phyloP scores from a whole-genome alignment of 1,139 yeast genomes.

The Pneumocystis jirovecii region DNA sequence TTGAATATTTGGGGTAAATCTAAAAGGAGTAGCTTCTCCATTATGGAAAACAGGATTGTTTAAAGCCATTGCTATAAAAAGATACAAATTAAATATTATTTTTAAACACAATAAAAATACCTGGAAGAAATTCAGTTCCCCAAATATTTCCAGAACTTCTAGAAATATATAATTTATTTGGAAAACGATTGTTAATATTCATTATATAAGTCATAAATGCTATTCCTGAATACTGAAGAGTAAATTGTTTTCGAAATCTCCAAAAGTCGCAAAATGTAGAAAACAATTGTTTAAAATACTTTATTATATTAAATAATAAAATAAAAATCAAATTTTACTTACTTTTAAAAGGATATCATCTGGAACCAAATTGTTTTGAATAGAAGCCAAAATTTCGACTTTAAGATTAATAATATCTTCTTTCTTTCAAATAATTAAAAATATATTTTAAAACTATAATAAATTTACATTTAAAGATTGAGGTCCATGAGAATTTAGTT shows the following conservation, averaged over 20 bases:
- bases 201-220: conserved; percentile 87
- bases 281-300: conserved; percentile 44
- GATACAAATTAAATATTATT: conserved; percentile 19
- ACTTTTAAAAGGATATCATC: conserved; percentile 60
- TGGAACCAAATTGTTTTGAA: conserved; percentile 78
- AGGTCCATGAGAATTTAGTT: conserved; percentile 83
- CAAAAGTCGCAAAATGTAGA: conserved; percentile 85
- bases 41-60: conserved; percentile 73
- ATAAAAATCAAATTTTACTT: conserved; percentile 9
- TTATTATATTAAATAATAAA: conserved; percentile 16
- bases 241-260: conserved; percentile 89
- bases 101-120: conserved; percentile 33
- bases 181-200: conserved; percentile 87
- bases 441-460: background rate
- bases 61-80: conserved; percentile 23
- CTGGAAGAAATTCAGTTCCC: conserved; percentile 92
- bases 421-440: conserved; percentile 35
- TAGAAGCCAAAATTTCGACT: conserved; percentile 79
- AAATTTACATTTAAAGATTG: conserved; percentile 34
- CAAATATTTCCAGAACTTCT: conserved; percentile 75
- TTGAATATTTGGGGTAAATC: conserved; percentile 91
- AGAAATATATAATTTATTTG: conserved; percentile 79
- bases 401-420: conserved; percentile 81
- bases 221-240: conserved; percentile 91
- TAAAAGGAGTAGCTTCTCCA: conserved; percentile 90